Evolutionary conservation across 495 filamentous ascomycete genomes (phyloP).

Genomic region (Tuber umbilicatum): DNA sequence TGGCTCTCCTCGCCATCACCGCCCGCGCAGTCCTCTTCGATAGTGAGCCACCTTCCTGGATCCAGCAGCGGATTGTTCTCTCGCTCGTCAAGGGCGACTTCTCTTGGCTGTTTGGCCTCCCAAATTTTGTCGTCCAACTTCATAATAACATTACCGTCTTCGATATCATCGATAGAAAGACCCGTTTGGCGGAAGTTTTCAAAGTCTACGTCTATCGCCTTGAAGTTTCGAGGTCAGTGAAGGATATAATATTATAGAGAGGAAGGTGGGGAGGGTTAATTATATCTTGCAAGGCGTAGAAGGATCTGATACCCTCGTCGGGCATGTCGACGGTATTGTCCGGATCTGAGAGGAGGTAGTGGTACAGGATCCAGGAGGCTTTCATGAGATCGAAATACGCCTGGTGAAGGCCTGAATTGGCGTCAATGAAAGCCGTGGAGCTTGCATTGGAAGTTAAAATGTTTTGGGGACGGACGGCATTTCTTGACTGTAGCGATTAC

Average conservation of each 20-base stretch:
- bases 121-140: not conserved
- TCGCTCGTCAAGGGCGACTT: not conserved
- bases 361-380: slow-evolving; percentile 47
- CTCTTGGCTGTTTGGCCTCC: not conserved
- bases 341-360: slow-evolving; percentile 20
- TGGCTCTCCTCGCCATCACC: not conserved
- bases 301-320: not conserved
- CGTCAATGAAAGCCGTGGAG: not conserved
- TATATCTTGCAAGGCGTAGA: not conserved
- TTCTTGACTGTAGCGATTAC: not conserved
- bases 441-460: not conserved
- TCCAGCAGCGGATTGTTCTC: slow-evolving; percentile 28
- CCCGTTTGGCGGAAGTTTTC: not conserved
- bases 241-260: not conserved
- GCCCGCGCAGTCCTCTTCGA: slow-evolving; percentile 14
- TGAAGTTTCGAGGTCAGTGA: not conserved
- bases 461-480: not conserved
- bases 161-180: not conserved
- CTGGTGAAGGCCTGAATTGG: slow-evolving; percentile 20
- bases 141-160: too few species aligned
- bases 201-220: slow-evolving; percentile 17
- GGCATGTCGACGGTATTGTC: not conserved
- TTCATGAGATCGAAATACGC: slow-evolving; percentile 47
- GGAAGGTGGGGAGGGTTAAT: not conserved
- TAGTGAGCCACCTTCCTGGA: slow-evolving; percentile 33